A percentile compares a stretch with the other conserved stretches of the same genome.
Evolutionary conservation across 257 asterid genomes (phyloP).

Genomic region (Cinchona pubescens): DNA sequence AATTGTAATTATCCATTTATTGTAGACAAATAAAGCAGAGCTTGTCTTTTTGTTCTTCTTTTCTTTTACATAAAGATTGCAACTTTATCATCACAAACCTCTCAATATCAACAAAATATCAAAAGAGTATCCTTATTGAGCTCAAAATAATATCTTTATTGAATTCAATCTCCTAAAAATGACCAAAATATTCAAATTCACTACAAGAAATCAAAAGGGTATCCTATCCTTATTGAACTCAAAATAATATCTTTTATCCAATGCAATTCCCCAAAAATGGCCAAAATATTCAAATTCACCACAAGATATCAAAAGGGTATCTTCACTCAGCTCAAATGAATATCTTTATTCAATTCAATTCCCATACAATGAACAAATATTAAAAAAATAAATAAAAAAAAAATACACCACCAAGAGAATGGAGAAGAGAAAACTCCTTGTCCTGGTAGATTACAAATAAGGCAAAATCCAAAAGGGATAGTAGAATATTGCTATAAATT

Average conservation of each 20-base stretch:
- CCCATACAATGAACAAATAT: neutral
- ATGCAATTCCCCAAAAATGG: neutral
- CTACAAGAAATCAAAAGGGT: slow-evolving; percentile 18
- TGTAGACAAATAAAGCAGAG: slow-evolving; percentile 11
- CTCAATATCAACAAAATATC: slow-evolving; percentile 14
- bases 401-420: neutral
- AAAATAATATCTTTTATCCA: neutral
- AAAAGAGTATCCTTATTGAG: slow-evolving; percentile 14
- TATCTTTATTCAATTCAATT: slow-evolving; percentile 4
- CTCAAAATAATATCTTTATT: neutral
- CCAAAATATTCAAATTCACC: neutral
- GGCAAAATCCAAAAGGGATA: neutral
- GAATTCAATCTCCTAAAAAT: neutral
- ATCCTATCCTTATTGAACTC: neutral
- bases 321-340: slow-evolving; percentile 9
- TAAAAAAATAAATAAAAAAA: too few relatives aligned
- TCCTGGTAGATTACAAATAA: too few relatives aligned
- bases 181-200: neutral
- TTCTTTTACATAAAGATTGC: slow-evolving; percentile 16
- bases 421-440: slow-evolving; percentile 1
- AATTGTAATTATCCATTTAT: slow-evolving; percentile 61
- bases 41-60: slow-evolving; percentile 14
- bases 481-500: neutral
- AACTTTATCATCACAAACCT: slow-evolving; percentile 22
- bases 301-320: slow-evolving; percentile 19